Percentiles rank a stretch among this genome's conserved stretches.
Conservation (phyloP, 768 basidiomycete genomes). For the Pleurotus pulmonarius region DNA sequence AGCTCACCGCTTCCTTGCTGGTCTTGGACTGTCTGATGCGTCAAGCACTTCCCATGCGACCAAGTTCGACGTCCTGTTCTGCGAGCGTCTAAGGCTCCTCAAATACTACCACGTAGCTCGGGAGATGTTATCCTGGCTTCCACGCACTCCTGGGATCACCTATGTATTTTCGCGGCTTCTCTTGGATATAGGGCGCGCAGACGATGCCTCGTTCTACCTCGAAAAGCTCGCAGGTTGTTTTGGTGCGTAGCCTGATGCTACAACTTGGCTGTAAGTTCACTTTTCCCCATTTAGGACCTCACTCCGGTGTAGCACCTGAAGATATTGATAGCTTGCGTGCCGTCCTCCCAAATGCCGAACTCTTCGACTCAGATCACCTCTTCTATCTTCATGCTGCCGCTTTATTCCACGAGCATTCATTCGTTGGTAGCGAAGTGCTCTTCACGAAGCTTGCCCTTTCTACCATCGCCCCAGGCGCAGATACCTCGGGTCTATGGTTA, state of each 20-base stretch:
- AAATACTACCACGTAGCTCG: slow-evolving; percentile 59
- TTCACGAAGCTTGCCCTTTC: slow-evolving; percentile 83
- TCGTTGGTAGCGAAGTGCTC: slow-evolving; percentile 58
- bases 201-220: slow-evolving; percentile 69
- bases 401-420: slow-evolving; percentile 62
- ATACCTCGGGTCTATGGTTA: slow-evolving; percentile 74
- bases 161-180: slow-evolving; percentile 72
- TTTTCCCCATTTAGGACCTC: slow-evolving; percentile 33
- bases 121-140: slow-evolving; percentile 74
- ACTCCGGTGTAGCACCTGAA: slow-evolving; percentile 49
- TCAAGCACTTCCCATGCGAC: slow-evolving; percentile 66
- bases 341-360: slow-evolving; percentile 55
- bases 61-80: slow-evolving; percentile 67
- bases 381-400: slow-evolving; percentile 77
- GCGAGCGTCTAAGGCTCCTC: slow-evolving; percentile 60
- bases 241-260: slow-evolving; percentile 42
- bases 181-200: slow-evolving; percentile 61
- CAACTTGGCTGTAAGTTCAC: slow-evolving; percentile 8
- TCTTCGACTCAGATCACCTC: slow-evolving; percentile 58
- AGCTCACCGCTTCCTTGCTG: slow-evolving; percentile 69
- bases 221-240: slow-evolving; percentile 75
- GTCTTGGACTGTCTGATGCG: slow-evolving; percentile 63
- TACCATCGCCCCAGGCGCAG: slow-evolving; percentile 47
- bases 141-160: slow-evolving; percentile 68
- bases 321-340: slow-evolving; percentile 59